Evolutionary conservation across 2,329 filamentous ascomycete species (phyloP).

Genomic region (Trichoderma citrinoviride): DNA sequence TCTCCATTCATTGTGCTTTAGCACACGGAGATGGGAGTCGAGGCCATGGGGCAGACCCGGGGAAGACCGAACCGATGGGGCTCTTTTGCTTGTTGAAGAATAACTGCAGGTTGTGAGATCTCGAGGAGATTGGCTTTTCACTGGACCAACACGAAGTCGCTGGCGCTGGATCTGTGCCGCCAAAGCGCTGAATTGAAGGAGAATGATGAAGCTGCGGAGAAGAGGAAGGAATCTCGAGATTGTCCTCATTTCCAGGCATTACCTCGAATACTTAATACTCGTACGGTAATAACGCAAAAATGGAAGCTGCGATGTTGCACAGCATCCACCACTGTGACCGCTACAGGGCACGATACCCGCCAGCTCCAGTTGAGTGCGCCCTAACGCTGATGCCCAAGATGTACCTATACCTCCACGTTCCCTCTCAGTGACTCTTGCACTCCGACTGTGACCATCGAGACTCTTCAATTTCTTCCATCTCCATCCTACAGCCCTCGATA

Average conservation of each 20-base stretch:
- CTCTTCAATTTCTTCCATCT: neutral
- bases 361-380: neutral
- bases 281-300: too few relatives aligned
- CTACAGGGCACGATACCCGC: neutral
- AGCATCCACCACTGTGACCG: too few relatives aligned
- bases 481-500: neutral
- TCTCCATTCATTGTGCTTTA: neutral
- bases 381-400: neutral
- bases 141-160: neutral
- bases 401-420: neutral
- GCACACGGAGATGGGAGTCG: neutral
- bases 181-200: neutral
- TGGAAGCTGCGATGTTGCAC: neutral
- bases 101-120: neutral
- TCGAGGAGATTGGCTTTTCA: neutral
- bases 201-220: neutral
- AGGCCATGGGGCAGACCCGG: neutral
- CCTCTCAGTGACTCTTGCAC: too few relatives aligned
- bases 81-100: neutral
- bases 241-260: too few relatives aligned
- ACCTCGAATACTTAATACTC: too few relatives aligned
- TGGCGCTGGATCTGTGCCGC: neutral
- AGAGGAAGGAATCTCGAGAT: too few relatives aligned
- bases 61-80: slow-evolving; percentile 9
- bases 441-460: neutral